Percentiles rank a stretch among this genome's conserved stretches.
These are phyloP conservation scores for Exophiala sideris DNA, from an alignment of 2,329 filamentous ascomycete species.

Conservation along the genomic window DNA sequence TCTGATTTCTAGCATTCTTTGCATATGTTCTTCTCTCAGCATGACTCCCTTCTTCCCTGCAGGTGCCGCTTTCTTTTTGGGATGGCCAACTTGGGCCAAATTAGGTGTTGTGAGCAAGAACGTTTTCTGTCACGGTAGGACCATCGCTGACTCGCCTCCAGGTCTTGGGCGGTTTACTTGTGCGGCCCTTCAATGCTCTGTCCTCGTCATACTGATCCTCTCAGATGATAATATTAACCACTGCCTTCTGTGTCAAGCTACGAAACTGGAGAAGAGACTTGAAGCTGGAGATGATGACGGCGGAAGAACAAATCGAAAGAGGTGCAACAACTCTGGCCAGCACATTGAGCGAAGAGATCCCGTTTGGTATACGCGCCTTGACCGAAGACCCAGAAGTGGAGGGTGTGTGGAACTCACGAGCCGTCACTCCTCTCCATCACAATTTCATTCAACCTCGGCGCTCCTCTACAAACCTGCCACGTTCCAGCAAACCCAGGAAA, in stretches of 20 bases:
- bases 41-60: conserved; percentile 11
- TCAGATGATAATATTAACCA: conserved; percentile 61
- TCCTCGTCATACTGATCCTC: conserved; percentile 29
- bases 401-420: conserved; percentile 72
- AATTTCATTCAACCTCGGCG: neutral
- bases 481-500: neutral
- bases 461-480: neutral
- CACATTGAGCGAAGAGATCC: conserved; percentile 59
- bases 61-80: conserved; percentile 20
- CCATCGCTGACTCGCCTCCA: conserved; percentile 2
- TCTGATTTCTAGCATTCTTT: conserved; percentile 16
- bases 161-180: conserved; percentile 22
- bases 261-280: conserved; percentile 56
- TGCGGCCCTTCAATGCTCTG: conserved; percentile 2
- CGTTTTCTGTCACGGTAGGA: neutral
- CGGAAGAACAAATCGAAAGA: conserved; percentile 54
- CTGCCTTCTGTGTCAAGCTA: conserved; percentile 64
- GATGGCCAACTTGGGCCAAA: conserved; percentile 27
- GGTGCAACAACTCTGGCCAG: conserved; percentile 54
- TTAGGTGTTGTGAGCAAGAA: conserved; percentile 24
- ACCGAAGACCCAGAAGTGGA: conserved; percentile 80
- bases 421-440: conserved; percentile 34
- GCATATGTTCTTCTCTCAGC: conserved; percentile 13
- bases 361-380: conserved; percentile 82
- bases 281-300: conserved; percentile 54